Evolutionary conservation across 225 moss, liverwort and hornwort genomes (phyloP), one percentile per base, ranked within the genome.

Genomic region (Asterella californica): DNA sequence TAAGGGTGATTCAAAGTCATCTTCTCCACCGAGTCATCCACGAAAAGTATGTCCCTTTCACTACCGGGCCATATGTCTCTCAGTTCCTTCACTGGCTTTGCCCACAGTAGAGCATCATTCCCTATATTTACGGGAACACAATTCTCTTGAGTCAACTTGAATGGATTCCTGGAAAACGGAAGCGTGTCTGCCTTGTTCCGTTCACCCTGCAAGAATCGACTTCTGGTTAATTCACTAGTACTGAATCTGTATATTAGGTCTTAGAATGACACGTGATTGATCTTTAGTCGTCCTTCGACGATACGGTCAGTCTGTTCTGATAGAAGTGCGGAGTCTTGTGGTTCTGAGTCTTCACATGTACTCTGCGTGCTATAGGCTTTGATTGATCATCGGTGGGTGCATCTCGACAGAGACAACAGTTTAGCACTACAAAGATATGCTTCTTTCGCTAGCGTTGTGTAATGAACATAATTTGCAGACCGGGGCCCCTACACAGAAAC

Each of bases 21-120:
- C 32, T 78, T 78, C 47, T 78, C 78, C 5, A 78, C 78, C 15
- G 78, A 63, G 24, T 78, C 78, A 50, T 78, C 78, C 10, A 78
- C 78, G 38, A 78, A 78, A 29, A 78, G 46, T 22, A 78, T 65
- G 65, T 78, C 78, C 29, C 78, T 78, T 33, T 78, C 78, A 30
- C 78, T 78, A 12, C 78, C 78, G 0, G 62, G 78, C 78, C 78
- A 78, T 46, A 64, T 30, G 14, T 78, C 78, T 33, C 78, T 78
- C 65, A 78, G 46, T 65, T 78, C 78, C 47, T 78, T 78, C 64
- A 78, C 78, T 27, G 78, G 78, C 49, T 78, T 78, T 8, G 78
- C 65, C 37, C 37, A 78, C 25, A 78, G 49, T 1, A 78, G 2
- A 29, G 14, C 78, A 22, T 29, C 45, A 38, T 29, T n/a, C 30